phyloP scores from a whole-genome alignment of 2,329 filamentous ascomycete species.

The Monosporascus cannonballus region DNA sequence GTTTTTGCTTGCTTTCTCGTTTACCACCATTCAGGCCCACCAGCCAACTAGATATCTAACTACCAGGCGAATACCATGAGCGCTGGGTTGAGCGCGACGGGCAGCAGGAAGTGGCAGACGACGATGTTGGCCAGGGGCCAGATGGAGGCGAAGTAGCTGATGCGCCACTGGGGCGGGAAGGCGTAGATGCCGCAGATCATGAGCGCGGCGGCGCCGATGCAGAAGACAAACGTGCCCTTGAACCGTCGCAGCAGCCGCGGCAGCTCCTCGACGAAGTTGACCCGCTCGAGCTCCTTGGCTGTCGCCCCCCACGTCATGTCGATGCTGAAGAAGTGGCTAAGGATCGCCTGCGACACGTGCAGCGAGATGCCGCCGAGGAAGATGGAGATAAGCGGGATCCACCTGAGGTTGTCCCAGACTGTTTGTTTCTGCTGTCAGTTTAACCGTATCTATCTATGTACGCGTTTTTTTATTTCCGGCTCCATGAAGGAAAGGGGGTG shows the following conservation, averaged over 20 bases:
- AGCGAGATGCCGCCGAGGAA: slow-evolving; percentile 38
- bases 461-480: slow-evolving; percentile 1
- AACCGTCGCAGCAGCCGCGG: slow-evolving; percentile 24
- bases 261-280: slow-evolving; percentile 28
- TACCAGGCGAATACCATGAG: slow-evolving; percentile 59
- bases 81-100: slow-evolving; percentile 55
- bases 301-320: slow-evolving; percentile 34
- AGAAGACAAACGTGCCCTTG: slow-evolving; percentile 27
- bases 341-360: slow-evolving; percentile 33
- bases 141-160: slow-evolving; percentile 52
- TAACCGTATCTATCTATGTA: neutral
- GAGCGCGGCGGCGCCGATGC: slow-evolving; percentile 19
- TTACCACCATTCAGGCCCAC: neutral
- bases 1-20: neutral
- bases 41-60: too few relatives aligned
- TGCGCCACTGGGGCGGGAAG: slow-evolving; percentile 42
- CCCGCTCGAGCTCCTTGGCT: slow-evolving; percentile 27
- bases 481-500: neutral
- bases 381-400: slow-evolving; percentile 33
- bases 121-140: slow-evolving; percentile 49
- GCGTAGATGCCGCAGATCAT: slow-evolving; percentile 21
- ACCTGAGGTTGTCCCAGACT: slow-evolving; percentile 51
- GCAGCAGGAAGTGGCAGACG: slow-evolving; percentile 49
- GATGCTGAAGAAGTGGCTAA: slow-evolving; percentile 36
- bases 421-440: slow-evolving; percentile 2